A percentile compares a stretch with the other conserved stretches of the same genome.
Conservation (phyloP, 805 yeast genomes). For the Pichia paraexigua region DNA sequence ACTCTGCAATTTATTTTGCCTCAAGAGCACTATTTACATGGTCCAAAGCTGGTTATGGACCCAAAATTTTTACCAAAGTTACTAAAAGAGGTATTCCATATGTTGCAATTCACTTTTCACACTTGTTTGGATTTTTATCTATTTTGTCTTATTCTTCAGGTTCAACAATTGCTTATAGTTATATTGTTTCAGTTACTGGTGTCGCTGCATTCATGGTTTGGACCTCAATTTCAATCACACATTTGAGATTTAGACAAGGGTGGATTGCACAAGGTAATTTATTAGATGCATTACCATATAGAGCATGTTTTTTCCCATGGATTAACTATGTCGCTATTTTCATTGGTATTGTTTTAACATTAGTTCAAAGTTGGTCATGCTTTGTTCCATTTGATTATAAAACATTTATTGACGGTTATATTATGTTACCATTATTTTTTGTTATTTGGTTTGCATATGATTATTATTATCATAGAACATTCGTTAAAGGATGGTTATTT, state of each 20-base stretch:
- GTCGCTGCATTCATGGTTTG: conserved; percentile 63
- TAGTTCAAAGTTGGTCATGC: conserved; percentile 61
- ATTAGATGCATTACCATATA: conserved; percentile 44
- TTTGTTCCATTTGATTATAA: conserved; percentile 54
- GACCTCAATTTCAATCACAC: conserved; percentile 51
- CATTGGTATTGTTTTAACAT: conserved; percentile 43
- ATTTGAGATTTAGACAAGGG: conserved; percentile 47
- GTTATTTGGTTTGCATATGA: conserved; percentile 28
- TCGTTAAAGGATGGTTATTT: conserved; percentile 24
- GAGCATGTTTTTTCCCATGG: conserved; percentile 43
- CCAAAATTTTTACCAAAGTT: conserved; percentile 40
- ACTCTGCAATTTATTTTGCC: conserved; percentile 61
- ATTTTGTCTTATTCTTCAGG: conserved; percentile 51
- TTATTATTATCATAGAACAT: conserved; percentile 6
- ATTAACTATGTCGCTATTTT: conserved; percentile 42
- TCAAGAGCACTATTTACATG: conserved; percentile 59
- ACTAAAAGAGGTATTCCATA: conserved; percentile 58
- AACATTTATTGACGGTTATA: conserved; percentile 50
- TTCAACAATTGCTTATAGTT: conserved; percentile 50
- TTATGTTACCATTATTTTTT: conserved; percentile 50
- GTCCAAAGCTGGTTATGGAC: conserved; percentile 46
- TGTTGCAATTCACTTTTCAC: conserved; percentile 47
- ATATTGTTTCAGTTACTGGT: conserved; percentile 56
- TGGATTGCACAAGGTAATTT: conserved; percentile 36
- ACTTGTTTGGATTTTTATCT: conserved; percentile 47